Evolutionary conservation across 1,284 basidiomycete genomes (phyloP), one percentile per base, ranked within the genome.

Genomic region (Boletus albobrunnescens): DNA sequence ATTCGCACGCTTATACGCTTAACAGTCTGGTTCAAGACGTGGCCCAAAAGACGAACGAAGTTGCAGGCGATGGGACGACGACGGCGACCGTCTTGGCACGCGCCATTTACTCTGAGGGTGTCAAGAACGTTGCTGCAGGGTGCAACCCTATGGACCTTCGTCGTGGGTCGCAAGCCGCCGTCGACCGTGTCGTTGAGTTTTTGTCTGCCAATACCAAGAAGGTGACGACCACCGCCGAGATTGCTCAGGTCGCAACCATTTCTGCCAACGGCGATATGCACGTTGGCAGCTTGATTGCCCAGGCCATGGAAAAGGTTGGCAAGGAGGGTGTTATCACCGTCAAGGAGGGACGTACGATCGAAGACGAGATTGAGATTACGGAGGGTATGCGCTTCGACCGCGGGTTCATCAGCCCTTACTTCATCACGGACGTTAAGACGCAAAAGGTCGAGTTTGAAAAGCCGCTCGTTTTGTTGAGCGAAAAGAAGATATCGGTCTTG

Each of bases 331-430:
- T 98, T 67, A 98, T 99, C 76, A 99, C 95, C 52, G 94, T 99
- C 70, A 97, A 96, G 78, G 95, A 98, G 72, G 95, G 95, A 47
- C 84, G 88, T 56, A 98, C 95, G 12, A 95, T 95, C 57, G 93
- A 97, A 62, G 95, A 99, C 67, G 89, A 97, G 75, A 98, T 98
- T 67, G 95, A 99, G 71, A 94, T 99, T 66, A 98, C 95, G 26
- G 95, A 99, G 74, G 95, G 95, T 67, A 99, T 98, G 95, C 86
- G 94, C 63, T 98, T 99, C 75, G 95, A 99, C 82, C 90, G 95
- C 46, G 95, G 95, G 36, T 99, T 85, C 82, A 96, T 98, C 73
- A 94, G 91, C 2, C 94, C 95, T 1, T 98, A 98, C 82, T 96
- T 99, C 70, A 88, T 99, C 74, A 99, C 95, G 61, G 94, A 99